phyloP scores from a whole-genome alignment of 1,284 basidiomycete genomes.

The Malassezia vespertilionis region DNA sequence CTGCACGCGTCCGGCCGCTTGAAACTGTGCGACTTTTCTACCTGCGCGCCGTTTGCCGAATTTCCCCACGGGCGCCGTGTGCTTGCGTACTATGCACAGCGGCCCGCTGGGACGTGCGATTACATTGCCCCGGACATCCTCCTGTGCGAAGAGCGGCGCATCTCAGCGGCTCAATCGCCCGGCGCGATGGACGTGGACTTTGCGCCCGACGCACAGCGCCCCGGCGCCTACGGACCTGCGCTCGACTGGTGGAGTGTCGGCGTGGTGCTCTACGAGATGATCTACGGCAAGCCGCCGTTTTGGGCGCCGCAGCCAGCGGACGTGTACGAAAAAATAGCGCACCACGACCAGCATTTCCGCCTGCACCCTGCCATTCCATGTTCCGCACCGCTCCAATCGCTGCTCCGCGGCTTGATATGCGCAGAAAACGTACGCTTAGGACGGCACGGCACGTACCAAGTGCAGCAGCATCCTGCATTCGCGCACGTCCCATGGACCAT shows the following conservation, averaged over 20 bases:
- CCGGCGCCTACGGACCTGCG: slow-evolving; percentile 41
- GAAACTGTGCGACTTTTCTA: slow-evolving; percentile 45
- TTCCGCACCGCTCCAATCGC: slow-evolving; percentile 17
- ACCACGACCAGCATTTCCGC: slow-evolving; percentile 25
- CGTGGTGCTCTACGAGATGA: slow-evolving; percentile 44
- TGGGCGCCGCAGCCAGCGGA: slow-evolving; percentile 36
- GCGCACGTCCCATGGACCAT: slow-evolving; percentile 30
- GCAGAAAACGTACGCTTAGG: slow-evolving; percentile 25
- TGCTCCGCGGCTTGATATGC: slow-evolving; percentile 26
- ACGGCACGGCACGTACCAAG: slow-evolving; percentile 19
- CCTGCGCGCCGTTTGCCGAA: slow-evolving; percentile 38
- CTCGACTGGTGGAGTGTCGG: slow-evolving; percentile 47
- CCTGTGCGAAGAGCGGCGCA: slow-evolving; percentile 30
- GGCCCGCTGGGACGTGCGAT: slow-evolving; percentile 42
- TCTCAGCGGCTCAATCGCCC: slow-evolving; percentile 12
- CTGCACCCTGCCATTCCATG: slow-evolving; percentile 20
- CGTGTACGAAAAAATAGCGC: slow-evolving; percentile 38
- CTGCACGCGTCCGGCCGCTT: slow-evolving; percentile 37
- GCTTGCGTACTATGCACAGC: slow-evolving; percentile 33
- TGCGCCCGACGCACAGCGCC: slow-evolving; percentile 14
- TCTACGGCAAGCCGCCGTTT: slow-evolving; percentile 38
- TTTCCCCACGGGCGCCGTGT: slow-evolving; percentile 26
- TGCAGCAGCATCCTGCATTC: slow-evolving; percentile 30
- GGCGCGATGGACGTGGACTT: neutral
- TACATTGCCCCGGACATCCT: slow-evolving; percentile 46